phyloP scores from a whole-genome alignment of 306 rosid species.

The Sophora flavescens region DNA sequence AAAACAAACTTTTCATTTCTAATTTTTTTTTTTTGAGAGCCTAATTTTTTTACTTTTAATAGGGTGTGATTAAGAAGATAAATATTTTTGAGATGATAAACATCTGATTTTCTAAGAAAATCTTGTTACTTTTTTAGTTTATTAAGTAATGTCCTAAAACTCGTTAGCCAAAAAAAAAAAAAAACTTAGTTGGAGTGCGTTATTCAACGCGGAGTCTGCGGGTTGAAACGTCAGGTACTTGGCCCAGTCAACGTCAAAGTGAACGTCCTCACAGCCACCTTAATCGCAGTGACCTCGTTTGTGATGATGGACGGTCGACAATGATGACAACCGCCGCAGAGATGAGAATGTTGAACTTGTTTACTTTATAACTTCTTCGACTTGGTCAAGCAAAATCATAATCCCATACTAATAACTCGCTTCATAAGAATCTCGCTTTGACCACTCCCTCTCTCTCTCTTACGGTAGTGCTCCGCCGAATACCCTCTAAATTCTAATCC shows the following conservation, averaged over 20 bases:
- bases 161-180: no score
- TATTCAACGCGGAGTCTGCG: conserved; percentile 39
- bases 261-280: conserved; percentile 20
- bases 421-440: conserved; percentile 11
- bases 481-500: background rate
- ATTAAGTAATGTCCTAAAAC: no score
- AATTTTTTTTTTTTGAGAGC: no score
- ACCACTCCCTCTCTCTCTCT: background rate
- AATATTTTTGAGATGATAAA: no score
- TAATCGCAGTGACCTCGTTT: background rate
- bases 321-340: conserved; percentile 10
- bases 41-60: no score
- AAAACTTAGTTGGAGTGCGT: background rate
- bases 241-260: conserved; percentile 33
- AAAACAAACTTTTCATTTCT: no score
- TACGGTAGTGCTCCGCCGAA: background rate
- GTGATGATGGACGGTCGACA: background rate
- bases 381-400: conserved; percentile 39
- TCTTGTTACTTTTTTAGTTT: no score
- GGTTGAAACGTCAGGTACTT: conserved; percentile 19
- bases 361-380: background rate
- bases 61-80: no score
- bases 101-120: no score
- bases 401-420: background rate
- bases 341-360: background rate